phyloP scores from a whole-genome alignment of 257 asterid species.

The Gentiana dahurica region DNA sequence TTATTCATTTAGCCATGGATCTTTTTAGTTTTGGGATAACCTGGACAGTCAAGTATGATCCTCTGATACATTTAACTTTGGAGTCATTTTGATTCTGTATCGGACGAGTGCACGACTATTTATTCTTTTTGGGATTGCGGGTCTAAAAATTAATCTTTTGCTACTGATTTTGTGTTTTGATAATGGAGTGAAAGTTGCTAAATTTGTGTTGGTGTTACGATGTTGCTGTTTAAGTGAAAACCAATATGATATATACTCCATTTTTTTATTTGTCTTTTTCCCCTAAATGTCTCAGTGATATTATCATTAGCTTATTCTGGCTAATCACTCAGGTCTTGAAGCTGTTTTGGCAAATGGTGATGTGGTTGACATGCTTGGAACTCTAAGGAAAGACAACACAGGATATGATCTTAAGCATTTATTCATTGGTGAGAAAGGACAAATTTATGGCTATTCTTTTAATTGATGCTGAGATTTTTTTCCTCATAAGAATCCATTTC shows the following conservation, averaged over 20 bases:
- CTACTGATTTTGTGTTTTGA: no score
- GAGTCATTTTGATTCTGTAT: no score
- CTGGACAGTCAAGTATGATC: no score
- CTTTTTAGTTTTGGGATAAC: no score
- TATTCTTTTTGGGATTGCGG: no score
- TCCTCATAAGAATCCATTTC: slow-evolving; percentile 10
- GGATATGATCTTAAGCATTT: slow-evolving; percentile 98
- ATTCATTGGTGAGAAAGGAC: slow-evolving; percentile 59
- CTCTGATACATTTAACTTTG: no score
- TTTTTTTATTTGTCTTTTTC: not conserved
- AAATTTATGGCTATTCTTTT: slow-evolving; percentile 10
- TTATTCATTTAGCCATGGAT: no score
- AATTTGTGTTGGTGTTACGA: no score
- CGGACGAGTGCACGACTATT: no score
- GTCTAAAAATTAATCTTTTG: no score
- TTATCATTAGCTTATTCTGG: not conserved
- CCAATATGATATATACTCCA: not conserved
- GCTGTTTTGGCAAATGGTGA: slow-evolving; percentile 94
- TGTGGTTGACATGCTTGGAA: slow-evolving; percentile 92
- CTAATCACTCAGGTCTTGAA: slow-evolving; percentile 72
- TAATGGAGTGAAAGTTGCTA: no score
- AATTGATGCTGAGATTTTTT: slow-evolving; percentile 8
- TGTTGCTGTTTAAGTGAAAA: not conserved
- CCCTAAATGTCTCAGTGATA: not conserved
- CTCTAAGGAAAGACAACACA: slow-evolving; percentile 91